Base-by-base conservation (phyloP, 345 rosid species). In the Heritiera littoralis region DNA sequence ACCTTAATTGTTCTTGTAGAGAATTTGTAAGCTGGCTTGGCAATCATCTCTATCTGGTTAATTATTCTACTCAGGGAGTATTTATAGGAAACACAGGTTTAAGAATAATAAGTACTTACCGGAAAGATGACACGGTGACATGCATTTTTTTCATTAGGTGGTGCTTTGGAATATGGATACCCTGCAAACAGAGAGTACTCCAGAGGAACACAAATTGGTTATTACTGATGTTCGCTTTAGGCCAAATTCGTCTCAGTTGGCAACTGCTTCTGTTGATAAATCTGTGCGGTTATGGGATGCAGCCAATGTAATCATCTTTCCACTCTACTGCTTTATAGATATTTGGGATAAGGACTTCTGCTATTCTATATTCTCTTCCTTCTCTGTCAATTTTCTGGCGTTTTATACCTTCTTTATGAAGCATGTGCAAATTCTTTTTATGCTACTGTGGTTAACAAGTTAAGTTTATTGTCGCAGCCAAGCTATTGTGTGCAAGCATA, bases 281-380 rank as follows among this genome's bases (percentile, higher is more conserved):
- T 85, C 89, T 52, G 94, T 92, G 46, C 85, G 89, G 66, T 75
- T 92, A 35, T 92, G 97, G 96, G 97, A 92, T 81, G 92, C 90
- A 58, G 74, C 85, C 71, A 85, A 77, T 77, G 95, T 89, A 79
- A 88, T 79, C 56, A 12, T 40, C 63, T 68, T 79, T 77, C 64
- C 63, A 12, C 43, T 30, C 14, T 74, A 11, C 52, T 75, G 40
- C 66, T 74, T 68, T 40, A 61, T 70, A 45, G 49, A 46, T 18
- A 10, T 30, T 20, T 45, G 1, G 7, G 40, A 20, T 58, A 18
- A 65, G 49, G 30, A 3, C 30, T 48, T 67, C 51, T 72, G 4
- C n/a, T 45, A 23, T 74, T 45, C 48, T 59, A 23, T 66, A 45
- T 32, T 79, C n/a, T 15, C 58, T 32, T 11, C 11, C 8, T 77